phyloP scores from a whole-genome alignment of 345 rosid species.

The Viola odorata region DNA sequence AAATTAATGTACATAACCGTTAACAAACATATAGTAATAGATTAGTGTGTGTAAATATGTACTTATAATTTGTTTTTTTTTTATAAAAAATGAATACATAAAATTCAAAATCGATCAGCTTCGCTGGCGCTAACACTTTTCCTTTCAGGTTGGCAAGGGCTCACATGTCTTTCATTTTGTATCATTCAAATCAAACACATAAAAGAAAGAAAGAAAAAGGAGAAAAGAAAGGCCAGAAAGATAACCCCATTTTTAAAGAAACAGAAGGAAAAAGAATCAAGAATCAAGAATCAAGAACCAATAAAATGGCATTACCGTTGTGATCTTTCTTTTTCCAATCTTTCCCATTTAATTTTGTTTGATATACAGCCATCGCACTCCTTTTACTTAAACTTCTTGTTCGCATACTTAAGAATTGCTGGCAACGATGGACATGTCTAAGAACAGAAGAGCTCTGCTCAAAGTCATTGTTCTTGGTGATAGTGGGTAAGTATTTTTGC shows the following conservation, averaged over 20 bases:
- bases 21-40: too few species aligned
- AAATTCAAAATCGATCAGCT: too few species aligned
- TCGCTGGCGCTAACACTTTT: conserved; percentile 35
- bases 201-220: neutral
- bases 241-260: neutral
- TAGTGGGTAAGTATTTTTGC: conserved; percentile 48
- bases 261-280: conserved; percentile 25
- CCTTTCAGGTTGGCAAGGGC: conserved; percentile 28
- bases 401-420: neutral
- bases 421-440: conserved; percentile 34
- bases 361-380: too few species aligned
- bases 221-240: neutral
- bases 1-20: neutral
- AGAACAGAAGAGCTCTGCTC: conserved; percentile 62
- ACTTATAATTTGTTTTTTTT: neutral
- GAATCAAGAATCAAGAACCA: too few species aligned
- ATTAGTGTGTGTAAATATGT: neutral
- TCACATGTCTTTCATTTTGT: conserved; percentile 32
- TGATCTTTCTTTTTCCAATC: neutral
- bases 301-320: conserved; percentile 8
- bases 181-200: conserved; percentile 2
- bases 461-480: conserved; percentile 89
- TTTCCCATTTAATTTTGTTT: neutral
- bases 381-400: neutral
- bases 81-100: too few species aligned